A percentile compares a stretch with the other conserved stretches of the same genome.
Conservation (phyloP, 208 protist genomes). For the Leishmania gerbilli region DNA sequence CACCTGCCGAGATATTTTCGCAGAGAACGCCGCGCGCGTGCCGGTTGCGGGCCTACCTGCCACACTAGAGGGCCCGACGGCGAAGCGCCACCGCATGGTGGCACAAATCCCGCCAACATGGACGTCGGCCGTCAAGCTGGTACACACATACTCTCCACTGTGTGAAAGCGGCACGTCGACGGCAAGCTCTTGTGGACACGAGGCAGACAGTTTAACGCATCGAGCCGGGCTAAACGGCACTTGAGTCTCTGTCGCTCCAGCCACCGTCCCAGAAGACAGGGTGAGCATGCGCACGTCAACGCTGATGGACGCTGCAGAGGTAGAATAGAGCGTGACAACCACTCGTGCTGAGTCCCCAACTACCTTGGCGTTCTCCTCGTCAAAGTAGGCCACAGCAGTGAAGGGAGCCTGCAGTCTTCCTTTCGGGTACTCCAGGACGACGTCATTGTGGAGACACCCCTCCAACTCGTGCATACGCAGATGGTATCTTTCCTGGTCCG, state of each 20-base stretch:
- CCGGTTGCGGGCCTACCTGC: conserved; percentile 19
- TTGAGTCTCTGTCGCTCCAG: conserved; percentile 8
- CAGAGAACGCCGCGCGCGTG: conserved; percentile 1
- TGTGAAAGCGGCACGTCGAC: conserved; percentile 32
- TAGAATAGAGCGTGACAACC: conserved; percentile 35
- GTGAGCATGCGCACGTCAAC: conserved; percentile 25
- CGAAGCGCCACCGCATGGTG: conserved; percentile 27
- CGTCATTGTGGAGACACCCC: conserved; percentile 6
- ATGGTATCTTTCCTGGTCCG: conserved; percentile 24
- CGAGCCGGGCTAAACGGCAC: conserved; percentile 5
- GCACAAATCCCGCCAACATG: conserved; percentile 23
- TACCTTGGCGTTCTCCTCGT: conserved; percentile 14
- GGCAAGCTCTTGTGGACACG: conserved; percentile 8
- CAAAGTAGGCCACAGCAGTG: conserved; percentile 28
- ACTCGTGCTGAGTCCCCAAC: conserved; percentile 20
- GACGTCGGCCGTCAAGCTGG: conserved; percentile 35
- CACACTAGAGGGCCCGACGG: not conserved
- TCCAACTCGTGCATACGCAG: conserved; percentile 22
- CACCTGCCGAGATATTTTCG: conserved; percentile 11
- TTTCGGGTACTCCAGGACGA: conserved; percentile 32
- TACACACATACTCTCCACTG: conserved; percentile 47
- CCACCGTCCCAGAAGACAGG: conserved; percentile 5
- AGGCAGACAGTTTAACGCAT: conserved; percentile 15
- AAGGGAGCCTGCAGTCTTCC: conserved; percentile 37
- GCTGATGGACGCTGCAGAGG: conserved; percentile 14